A percentile compares a stretch with the other conserved stretches of the same genome.
Conservation (phyloP, 2,329 filamentous ascomycete species). For the Colletotrichum agaves region DNA sequence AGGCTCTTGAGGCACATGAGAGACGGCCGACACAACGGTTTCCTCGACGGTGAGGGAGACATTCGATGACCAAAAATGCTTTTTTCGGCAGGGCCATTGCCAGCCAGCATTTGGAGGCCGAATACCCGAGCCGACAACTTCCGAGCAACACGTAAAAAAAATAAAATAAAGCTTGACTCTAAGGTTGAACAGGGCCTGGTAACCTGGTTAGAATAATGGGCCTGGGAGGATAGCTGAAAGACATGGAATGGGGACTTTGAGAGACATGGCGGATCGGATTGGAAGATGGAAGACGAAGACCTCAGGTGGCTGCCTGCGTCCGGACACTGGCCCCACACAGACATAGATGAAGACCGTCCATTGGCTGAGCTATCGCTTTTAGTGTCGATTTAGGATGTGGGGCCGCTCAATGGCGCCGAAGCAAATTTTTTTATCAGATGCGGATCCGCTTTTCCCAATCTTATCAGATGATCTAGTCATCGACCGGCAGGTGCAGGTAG, state of each 20-base stretch:
- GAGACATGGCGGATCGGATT: not conserved
- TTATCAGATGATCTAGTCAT: conserved; percentile 37
- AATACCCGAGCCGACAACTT: not conserved
- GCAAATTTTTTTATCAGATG: conserved; percentile 35
- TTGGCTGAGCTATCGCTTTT: conserved; percentile 9
- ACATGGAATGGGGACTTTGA: not conserved
- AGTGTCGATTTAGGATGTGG: conserved; percentile 17
- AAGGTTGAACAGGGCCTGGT: conserved; percentile 2
- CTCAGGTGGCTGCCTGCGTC: too few species aligned
- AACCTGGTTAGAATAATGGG: not conserved
- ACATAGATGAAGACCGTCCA: not conserved
- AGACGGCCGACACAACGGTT: not conserved
- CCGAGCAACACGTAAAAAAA: not conserved
- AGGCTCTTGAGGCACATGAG: too few species aligned
- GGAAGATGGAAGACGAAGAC: too few species aligned
- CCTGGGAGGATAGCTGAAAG: not conserved
- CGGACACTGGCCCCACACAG: too few species aligned
- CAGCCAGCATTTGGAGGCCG: not conserved
- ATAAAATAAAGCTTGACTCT: conserved; percentile 19
- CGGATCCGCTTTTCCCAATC: conserved; percentile 29
- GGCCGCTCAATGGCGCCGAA: conserved; percentile 6
- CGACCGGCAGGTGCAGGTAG: not conserved
- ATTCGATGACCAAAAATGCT: not conserved
- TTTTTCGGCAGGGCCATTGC: not conserved
- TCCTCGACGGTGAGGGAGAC: not conserved